Evolutionary conservation across 2,329 filamentous ascomycete genomes (phyloP).

Genomic region (Trichoderma koningii): DNA sequence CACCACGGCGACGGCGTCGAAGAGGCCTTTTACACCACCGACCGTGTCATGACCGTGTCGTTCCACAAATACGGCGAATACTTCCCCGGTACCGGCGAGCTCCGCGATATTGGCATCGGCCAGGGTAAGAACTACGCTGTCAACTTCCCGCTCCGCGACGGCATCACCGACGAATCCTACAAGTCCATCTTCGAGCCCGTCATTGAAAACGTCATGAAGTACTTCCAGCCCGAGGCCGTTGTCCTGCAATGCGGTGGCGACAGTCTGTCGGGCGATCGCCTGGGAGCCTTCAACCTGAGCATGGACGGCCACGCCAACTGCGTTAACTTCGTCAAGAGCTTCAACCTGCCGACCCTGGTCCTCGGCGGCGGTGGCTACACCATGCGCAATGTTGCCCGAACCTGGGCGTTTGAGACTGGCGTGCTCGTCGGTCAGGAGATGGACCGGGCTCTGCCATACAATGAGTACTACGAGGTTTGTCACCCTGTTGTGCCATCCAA

Average conservation of each 20-base stretch:
- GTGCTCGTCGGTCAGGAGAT: constrained; percentile 82
- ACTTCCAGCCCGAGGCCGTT: constrained; percentile 86
- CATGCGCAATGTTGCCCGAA: constrained; percentile 92
- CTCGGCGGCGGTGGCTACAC: constrained; percentile 96
- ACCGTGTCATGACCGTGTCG: constrained; percentile 88
- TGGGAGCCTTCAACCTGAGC: constrained; percentile 97
- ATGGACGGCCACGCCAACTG: constrained; percentile 96
- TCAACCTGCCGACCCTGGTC: constrained; percentile 82
- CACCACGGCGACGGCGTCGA: constrained; percentile 93
- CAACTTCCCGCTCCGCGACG: constrained; percentile 89
- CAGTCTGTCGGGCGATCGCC: constrained; percentile 87
- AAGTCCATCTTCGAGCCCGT: constrained; percentile 90
- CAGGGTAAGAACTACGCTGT: constrained; percentile 86
- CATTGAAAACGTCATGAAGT: constrained; percentile 81
- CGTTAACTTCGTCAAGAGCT: constrained; percentile 86
- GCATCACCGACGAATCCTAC: constrained; percentile 88
- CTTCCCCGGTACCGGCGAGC: constrained; percentile 88
- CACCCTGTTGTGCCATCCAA: no score
- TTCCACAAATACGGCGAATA: constrained; percentile 98
- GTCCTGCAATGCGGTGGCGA: constrained; percentile 96
- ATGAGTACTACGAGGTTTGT: constrained; percentile 84
- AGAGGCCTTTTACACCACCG: constrained; percentile 89
- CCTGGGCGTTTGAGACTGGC: constrained; percentile 96
- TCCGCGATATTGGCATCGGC: constrained; percentile 83
- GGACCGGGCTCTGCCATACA: constrained; percentile 82